phyloP scores from a whole-genome alignment of 352 stramenopile genomes.

The Pythium folliculosum region DNA sequence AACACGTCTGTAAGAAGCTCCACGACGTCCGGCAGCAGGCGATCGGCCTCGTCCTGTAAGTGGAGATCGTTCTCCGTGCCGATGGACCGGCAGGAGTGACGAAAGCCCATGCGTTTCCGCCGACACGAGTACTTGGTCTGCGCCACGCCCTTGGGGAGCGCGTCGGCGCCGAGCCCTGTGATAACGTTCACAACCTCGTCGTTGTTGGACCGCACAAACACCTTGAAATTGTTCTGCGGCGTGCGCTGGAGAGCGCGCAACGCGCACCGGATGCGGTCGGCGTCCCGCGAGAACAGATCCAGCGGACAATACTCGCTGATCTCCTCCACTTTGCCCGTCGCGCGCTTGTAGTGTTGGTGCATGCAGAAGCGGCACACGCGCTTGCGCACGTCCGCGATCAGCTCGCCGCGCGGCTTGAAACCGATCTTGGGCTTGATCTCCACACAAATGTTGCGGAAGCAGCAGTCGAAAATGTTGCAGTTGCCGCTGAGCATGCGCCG shows the following conservation, averaged over 20 bases:
- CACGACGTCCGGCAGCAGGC: constrained; percentile 64
- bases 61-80: constrained; percentile 51
- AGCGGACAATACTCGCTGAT: constrained; percentile 85
- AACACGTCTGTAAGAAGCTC: constrained; percentile 79
- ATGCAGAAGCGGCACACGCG: constrained; percentile 85
- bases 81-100: constrained; percentile 75
- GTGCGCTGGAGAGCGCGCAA: constrained; percentile 71
- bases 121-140: constrained; percentile 69
- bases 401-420: constrained; percentile 61
- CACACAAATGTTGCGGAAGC: constrained; percentile 84
- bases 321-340: constrained; percentile 71
- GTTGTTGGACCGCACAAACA: constrained; percentile 82
- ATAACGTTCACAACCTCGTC: constrained; percentile 82
- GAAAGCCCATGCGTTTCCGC: constrained; percentile 76
- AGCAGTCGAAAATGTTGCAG: constrained; percentile 81
- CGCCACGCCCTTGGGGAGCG: constrained; percentile 63
- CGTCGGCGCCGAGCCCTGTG: constrained; percentile 66
- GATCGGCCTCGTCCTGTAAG: constrained; percentile 25
- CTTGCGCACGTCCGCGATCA: constrained; percentile 63
- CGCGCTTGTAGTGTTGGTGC: constrained; percentile 87
- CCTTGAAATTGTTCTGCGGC: constrained; percentile 91
- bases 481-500: constrained; percentile 39
- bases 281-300: constrained; percentile 78
- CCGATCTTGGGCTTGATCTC: constrained; percentile 89
- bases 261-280: constrained; percentile 51